Evolutionary conservation across 106 monocot genomes (phyloP), one percentile per base, ranked within the genome.

Genomic region (Acanthochlamys bracteata): DNA sequence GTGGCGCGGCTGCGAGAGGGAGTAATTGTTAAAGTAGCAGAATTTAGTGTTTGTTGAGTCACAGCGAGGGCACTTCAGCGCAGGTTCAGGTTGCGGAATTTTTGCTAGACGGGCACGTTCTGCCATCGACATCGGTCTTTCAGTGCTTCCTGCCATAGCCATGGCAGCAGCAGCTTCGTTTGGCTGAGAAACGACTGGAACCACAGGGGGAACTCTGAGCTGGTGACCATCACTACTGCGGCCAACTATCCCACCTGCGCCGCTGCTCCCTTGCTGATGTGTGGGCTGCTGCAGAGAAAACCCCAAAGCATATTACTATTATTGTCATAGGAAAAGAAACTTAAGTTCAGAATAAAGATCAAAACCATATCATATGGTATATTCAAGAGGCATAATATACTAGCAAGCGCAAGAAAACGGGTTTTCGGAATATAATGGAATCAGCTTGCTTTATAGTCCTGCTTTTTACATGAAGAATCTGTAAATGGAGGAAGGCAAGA

Each of bases 21-120:
- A 69, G 77, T 82, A 82, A 61, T 82, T 82, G 69, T 82, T 82
- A 69, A 77, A 82, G 73, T 82, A 82, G 73, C 82, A 82, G 73
- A 82, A 82, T 49, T 82, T 82, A 65, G 82, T 82, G 77, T 82
- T 82, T 43, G 72, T 69, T 42, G 81, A 81, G 46, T 81, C 81
- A 52, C 81, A 81, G 13, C 81, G 63, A 0, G 82, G 82, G 65
- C 82, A 82, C 60, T 82, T 77, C 58, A 77, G 66, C 19, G 69
- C 82, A 21, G 82, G 58, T 41, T 82, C 82, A 39, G 82, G 82
- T 66, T 71, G 83, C 0, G 83, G 83, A 7, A 83, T 15, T 72
- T 79, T 79, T 0, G 79, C 83, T 0, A 72, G 64, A 10, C 83
- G 79, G 25, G 83, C 83, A 0, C 83, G 75, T 25, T 83, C 83